Evolutionary conservation across 768 basidiomycete species (phyloP).

Genomic region (Tylopilus rubrobrunneus): DNA sequence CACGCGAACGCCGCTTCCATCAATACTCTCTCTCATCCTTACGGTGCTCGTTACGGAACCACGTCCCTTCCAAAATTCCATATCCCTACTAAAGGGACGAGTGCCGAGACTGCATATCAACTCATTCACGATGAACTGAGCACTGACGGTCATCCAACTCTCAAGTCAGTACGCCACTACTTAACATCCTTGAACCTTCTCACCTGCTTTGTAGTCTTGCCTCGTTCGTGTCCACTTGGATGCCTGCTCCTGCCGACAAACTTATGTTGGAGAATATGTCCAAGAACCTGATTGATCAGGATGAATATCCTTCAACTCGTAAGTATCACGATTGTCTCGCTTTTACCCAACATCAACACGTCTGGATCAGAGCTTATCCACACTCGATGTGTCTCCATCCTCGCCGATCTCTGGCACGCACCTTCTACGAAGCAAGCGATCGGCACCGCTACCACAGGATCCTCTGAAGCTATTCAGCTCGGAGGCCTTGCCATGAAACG

Average conservation of each 20-base stretch:
- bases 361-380: conserved; percentile 38
- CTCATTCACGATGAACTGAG: conserved; percentile 62
- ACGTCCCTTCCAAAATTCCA: conserved; percentile 66
- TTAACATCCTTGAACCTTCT: neutral
- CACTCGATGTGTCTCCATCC: conserved; percentile 47
- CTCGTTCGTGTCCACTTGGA: conserved; percentile 67
- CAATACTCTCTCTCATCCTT: conserved; percentile 39
- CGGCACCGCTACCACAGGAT: conserved; percentile 69
- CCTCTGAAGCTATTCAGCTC: conserved; percentile 69
- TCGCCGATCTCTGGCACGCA: conserved; percentile 68
- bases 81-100: conserved; percentile 57
- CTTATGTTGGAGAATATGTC: conserved; percentile 62
- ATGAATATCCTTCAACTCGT: conserved; percentile 64
- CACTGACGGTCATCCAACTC: conserved; percentile 51
- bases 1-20: conserved; percentile 34
- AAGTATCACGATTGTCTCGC: conserved; percentile 4
- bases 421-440: conserved; percentile 51
- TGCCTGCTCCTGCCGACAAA: conserved; percentile 48
- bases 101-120: conserved; percentile 49
- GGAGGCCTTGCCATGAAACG: conserved; percentile 72
- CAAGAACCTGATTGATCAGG: conserved; percentile 68
- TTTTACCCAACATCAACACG: neutral
- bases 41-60: conserved; percentile 65
- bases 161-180: conserved; percentile 36
- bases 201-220: conserved; percentile 39